Base-by-base conservation (phyloP, 371 early-diverging fungal species). In the Mucor lusitanicus region DNA sequence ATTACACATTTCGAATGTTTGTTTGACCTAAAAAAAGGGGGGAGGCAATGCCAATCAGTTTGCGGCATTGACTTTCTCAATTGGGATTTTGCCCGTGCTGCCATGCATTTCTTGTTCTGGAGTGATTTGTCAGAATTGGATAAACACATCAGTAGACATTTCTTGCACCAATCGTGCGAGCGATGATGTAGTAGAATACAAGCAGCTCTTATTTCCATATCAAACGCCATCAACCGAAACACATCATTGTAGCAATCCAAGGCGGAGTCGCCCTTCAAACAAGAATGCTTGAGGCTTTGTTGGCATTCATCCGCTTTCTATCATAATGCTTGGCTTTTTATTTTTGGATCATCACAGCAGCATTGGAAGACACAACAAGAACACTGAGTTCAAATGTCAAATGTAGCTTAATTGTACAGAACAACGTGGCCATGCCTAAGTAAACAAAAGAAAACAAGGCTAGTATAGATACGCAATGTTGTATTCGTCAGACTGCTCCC, bases 1-100 rank as follows among this genome's bases (percentile, higher is more conserved):
- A 50, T 23, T 12, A 50, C 23, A 23, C 13, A 50, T 21, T 8
- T 23, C 13, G 25, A 25, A 23, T 44, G 48, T 56, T 37, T 37
- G 37, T 37, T 37, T 42, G 46, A 33, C 39, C 28, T 65, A 61
- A 61, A 37, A 48, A 56, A 57, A 44, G 63, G 59, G 62, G 62
- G 19, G 42, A 19, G 37, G 19, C 19, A 56, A 62, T 73, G 64
- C 67, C 65, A 67, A 67, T 74, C 74, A 67, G 44, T 62, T 64
- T 68, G 61, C 66, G 61, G 71, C 69, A 69, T 68, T 68, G 42
- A 27, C 25, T 65, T 68, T 33, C 70, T 74, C 61, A 53, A 70
- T 74, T 70, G 65, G 68, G 74, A 70, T 67, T 44, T 50, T 61
- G 68, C 64, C 74, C 73, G 59, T 64, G 65, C 59, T 63, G 53